Evolutionary conservation across 441 rosid species (phyloP), one percentile per base, ranked within the genome.

Genomic region (Euphorbia neoarborescens): DNA sequence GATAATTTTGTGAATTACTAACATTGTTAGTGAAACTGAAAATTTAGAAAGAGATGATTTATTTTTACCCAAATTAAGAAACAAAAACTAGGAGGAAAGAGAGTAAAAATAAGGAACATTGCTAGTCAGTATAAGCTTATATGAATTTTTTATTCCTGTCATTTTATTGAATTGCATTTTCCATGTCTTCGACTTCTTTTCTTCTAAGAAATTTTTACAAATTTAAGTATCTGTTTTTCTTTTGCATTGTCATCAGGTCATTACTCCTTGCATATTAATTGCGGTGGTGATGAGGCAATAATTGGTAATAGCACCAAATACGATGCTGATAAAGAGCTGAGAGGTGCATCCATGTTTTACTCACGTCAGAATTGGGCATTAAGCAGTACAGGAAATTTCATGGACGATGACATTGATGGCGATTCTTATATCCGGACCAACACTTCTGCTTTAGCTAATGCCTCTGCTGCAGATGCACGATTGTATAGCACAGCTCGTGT

Each of bases 351-450:
- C 12, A 83, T 82, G 88, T 88, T 71, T 76, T 78, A 71, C 76
- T 7, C 32, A 37, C 73, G 79, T 70, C 83, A 81, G 65, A 78
- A 83, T 62, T 91, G 97, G 97, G 97, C 90, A 74, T 80, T 85
- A 51, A 93, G 98, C 84, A 93, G 92, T 83, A 93, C 90, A 0
- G 97, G 98, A 58, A 86, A 87, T 85, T 93, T 91, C 84, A 82
- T 88, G 97, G 96, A 91, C 74, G 78, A 91, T 66, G 77, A 86
- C 74, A 77, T 78, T 60, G 91, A 87, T 70, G 76, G 86, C 48
- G 97, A 93, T 75, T 73, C 78, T 2, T 90, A 90, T 71, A 77
- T 73, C 1, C 62, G 73, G 66, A 78, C 71, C 32, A 93, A 89
- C 73, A 83, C 84, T 70, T 86, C 96, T 8, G 71, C 77, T 71